Conservation (phyloP, 345 rosid genomes). For the Clausena lansium region DNA sequence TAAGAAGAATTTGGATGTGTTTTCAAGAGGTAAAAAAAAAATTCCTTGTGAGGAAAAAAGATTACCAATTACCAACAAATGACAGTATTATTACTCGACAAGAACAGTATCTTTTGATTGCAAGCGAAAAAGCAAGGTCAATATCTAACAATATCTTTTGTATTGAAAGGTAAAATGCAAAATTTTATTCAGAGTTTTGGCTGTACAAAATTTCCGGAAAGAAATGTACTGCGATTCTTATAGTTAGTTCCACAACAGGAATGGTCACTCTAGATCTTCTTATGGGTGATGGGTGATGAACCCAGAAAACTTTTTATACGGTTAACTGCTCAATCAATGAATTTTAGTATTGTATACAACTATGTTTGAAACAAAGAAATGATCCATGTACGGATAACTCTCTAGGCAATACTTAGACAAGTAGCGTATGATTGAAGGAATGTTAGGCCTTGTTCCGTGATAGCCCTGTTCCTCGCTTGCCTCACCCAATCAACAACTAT, state of each 20-base stretch:
- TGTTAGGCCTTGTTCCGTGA: slow-evolving; percentile 81
- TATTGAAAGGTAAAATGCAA: background rate
- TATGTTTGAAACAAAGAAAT: background rate
- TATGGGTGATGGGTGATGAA: background rate
- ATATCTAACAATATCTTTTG: no score
- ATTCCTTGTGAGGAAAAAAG: no score
- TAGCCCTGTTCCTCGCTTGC: slow-evolving; percentile 75
- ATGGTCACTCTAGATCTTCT: background rate
- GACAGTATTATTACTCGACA: no score
- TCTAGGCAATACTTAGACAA: slow-evolving; percentile 65
- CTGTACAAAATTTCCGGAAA: slow-evolving; percentile 5
- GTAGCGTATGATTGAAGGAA: slow-evolving; percentile 88
- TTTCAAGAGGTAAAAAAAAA: no score
- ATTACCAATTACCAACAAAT: no score
- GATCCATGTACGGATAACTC: background rate
- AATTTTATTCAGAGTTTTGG: slow-evolving; percentile 4
- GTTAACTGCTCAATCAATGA: background rate
- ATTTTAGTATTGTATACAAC: background rate
- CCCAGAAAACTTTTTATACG: slow-evolving; percentile 8
- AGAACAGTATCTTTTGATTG: background rate
- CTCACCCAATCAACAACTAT: slow-evolving; percentile 68
- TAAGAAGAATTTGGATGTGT: no score
- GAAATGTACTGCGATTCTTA: background rate
- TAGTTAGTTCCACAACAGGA: background rate
- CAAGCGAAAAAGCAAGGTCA: background rate